phyloP scores from a whole-genome alignment of 2,329 filamentous ascomycete genomes.

The Fusarium secorum region DNA sequence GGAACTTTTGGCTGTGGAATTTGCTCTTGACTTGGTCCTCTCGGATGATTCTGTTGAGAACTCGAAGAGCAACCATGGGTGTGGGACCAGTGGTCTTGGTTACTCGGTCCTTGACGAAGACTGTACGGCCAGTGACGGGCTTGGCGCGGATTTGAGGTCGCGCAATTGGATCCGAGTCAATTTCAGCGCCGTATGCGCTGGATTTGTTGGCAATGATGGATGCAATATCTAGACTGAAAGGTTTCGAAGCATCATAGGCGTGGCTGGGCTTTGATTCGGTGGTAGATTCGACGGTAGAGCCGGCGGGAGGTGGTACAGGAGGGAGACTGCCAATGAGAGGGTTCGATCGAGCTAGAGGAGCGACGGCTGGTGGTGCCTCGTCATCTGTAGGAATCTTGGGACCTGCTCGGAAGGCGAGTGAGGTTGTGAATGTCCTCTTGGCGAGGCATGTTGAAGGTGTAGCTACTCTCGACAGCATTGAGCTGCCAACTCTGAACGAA shows the following conservation, averaged over 20 bases:
- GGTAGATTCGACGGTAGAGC: not conserved
- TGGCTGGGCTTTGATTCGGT: slow-evolving; percentile 12
- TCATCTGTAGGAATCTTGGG: slow-evolving; percentile 9
- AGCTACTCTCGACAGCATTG: slow-evolving; percentile 44
- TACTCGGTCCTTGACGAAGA: slow-evolving; percentile 48
- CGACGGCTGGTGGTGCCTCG: not conserved
- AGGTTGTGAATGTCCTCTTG: slow-evolving; percentile 46
- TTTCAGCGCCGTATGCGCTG: slow-evolving; percentile 27
- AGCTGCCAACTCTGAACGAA: slow-evolving; percentile 41
- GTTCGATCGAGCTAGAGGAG: slow-evolving; percentile 14
- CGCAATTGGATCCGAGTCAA: slow-evolving; percentile 37
- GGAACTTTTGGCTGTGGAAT: slow-evolving; percentile 67
- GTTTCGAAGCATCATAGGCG: slow-evolving; percentile 42
- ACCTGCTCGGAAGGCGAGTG: slow-evolving; percentile 41
- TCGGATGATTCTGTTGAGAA: slow-evolving; percentile 50
- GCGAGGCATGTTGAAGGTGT: slow-evolving; percentile 31
- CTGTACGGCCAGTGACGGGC: slow-evolving; percentile 49
- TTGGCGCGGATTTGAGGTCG: slow-evolving; percentile 44
- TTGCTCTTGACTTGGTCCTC: slow-evolving; percentile 67
- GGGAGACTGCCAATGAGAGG: not conserved
- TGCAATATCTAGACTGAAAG: slow-evolving; percentile 46
- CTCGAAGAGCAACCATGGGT: slow-evolving; percentile 53
- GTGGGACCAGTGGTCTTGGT: slow-evolving; percentile 48
- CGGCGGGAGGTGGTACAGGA: slow-evolving; percentile 21
- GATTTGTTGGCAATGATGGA: slow-evolving; percentile 47